A percentile compares a stretch with the other conserved stretches of the same genome.
Conservation (phyloP, 208 protist species). For the Trichomonas vaginalis region DNA sequence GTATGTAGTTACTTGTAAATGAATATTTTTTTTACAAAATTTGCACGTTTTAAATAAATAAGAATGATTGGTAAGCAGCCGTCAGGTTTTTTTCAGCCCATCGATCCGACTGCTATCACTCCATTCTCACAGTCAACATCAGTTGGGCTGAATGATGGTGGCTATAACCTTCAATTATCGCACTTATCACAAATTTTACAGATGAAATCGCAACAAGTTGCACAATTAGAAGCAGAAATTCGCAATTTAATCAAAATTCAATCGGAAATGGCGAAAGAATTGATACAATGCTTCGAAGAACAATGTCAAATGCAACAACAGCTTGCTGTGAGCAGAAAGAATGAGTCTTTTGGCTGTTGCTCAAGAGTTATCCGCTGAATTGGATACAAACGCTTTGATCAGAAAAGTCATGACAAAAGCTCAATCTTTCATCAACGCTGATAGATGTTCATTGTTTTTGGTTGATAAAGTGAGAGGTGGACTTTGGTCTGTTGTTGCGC, state of each 20-base stretch:
- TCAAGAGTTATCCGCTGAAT: not conserved
- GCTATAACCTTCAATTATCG: not conserved
- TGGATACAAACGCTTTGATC: not conserved
- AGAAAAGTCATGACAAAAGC: constrained; percentile 17
- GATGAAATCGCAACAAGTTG: not conserved
- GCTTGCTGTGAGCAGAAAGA: not conserved
- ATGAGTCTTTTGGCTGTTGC: not conserved
- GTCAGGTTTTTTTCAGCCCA: not conserved
- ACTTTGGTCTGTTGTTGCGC: not conserved
- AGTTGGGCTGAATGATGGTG: not conserved
- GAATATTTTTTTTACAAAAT: no score
- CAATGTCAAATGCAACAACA: not conserved
- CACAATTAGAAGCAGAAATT: not conserved
- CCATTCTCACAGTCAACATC: not conserved
- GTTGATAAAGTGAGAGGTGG: not conserved
- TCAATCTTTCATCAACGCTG: not conserved
- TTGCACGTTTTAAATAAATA: not conserved
- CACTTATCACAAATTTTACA: not conserved
- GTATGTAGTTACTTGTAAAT: no score
- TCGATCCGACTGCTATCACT: not conserved
- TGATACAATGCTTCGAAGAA: not conserved
- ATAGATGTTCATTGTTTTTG: constrained; percentile 5
- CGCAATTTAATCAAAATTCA: not conserved
- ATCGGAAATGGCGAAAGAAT: not conserved
- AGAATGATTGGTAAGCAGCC: not conserved